Base-by-base conservation (phyloP, 108 stramenopile species). In the Skeletonema menzelii region DNA sequence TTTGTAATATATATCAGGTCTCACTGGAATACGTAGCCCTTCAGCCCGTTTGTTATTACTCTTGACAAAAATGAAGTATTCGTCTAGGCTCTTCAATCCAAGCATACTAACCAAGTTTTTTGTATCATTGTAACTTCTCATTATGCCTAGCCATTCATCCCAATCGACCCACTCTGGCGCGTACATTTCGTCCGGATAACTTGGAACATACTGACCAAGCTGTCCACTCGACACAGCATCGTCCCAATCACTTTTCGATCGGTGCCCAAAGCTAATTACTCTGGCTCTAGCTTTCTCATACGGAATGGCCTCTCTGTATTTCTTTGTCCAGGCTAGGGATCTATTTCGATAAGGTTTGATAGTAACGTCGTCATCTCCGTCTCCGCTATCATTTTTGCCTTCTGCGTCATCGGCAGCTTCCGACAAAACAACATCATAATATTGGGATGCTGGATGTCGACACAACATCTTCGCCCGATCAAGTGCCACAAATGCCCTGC, bases 121-220 rank as follows among this genome's bases (percentile, higher is more conserved):
- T 20, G 90, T 75, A 34, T 91, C 90, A 17, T 87, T 71, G 63
- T 91, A 88, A 37, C 67, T 47, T 34, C 90, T 60, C 86, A 88
- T 91, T 10, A 88, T n/a, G 5, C 90, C 87, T 35, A 91, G 56
- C 67, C 82, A 91, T 59, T 91, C 90, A 19, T 91, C 90, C 90
- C 90, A 91, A 3, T 65, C 60, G 3, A 72, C 69, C 90, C 90
- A 91, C 60, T 91, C 90, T 1, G 69, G 61, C 0, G 84, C 76
- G 68, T 91, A 91, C 90, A 91, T 91, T 68, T 87, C 77, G 38
- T 91, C 90, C 3, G 90, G 90, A 49, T 77, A 37, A 24, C 46
- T 82, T 12, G 86, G 86, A 0, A 88, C 58, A 56, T 91, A 87
- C 31, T 79, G 77, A 17, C 85, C 84, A 12, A 79, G 73, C 59